Percentiles rank a stretch among this genome's conserved stretches.
These are phyloP conservation scores for Aspergillus terreus DNA, from an alignment of 2,329 filamentous ascomycete genomes.

Conservation along the genomic window DNA sequence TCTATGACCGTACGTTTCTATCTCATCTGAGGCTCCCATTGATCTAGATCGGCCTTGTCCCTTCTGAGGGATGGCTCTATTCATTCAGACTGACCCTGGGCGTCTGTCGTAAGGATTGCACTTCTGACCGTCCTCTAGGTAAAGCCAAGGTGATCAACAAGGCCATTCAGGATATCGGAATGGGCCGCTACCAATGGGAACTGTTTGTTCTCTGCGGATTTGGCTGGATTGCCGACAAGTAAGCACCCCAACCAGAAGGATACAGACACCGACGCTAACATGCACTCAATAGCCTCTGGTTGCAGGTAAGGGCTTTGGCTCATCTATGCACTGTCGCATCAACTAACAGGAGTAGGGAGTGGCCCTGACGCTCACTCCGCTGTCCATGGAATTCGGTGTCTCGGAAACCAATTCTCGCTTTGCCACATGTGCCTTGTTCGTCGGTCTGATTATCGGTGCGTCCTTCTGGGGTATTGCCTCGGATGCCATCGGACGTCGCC, in stretches of 20 bases:
- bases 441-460: conserved; percentile 72
- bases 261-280: conserved; percentile 10
- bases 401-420: conserved; percentile 70
- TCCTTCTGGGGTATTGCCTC: conserved; percentile 75
- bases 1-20: conserved; percentile 67
- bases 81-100: neutral
- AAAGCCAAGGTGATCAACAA: conserved; percentile 80
- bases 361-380: conserved; percentile 70
- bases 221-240: conserved; percentile 86
- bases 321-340: conserved; percentile 9
- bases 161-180: conserved; percentile 82
- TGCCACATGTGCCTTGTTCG: conserved; percentile 70
- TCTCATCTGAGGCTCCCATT: neutral
- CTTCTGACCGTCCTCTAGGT: conserved; percentile 44
- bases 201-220: conserved; percentile 78
- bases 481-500: conserved; percentile 70
- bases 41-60: neutral
- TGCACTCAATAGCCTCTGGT: conserved; percentile 57
- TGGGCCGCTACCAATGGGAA: conserved; percentile 83
- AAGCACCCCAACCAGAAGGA: conserved; percentile 26
- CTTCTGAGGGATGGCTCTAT: too few relatives aligned
- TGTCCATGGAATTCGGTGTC: conserved; percentile 68
- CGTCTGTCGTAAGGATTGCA: too few relatives aligned
- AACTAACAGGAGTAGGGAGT: conserved; percentile 54
- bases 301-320: conserved; percentile 51